Evolutionary conservation across 805 yeast species (phyloP).

Genomic region (Candida vartiovaarae): DNA sequence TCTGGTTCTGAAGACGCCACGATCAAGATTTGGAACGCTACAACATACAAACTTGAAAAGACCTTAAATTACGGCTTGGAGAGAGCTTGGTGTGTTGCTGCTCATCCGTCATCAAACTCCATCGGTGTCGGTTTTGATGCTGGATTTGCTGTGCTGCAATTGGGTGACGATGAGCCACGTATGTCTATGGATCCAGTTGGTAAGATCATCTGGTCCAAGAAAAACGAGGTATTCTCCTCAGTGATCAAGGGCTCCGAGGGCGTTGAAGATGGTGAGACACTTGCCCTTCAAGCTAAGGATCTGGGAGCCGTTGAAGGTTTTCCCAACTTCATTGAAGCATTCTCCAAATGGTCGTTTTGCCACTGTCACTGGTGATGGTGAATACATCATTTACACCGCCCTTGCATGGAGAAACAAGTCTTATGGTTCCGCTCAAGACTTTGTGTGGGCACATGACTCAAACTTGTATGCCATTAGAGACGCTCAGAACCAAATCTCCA

Average conservation of each 20-base stretch:
- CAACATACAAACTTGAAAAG: constrained; percentile 89
- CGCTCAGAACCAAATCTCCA: constrained; percentile 53
- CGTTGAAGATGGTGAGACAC: constrained; percentile 71
- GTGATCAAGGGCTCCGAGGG: constrained; percentile 67
- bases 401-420: constrained; percentile 97
- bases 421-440: constrained; percentile 84
- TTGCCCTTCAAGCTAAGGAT: constrained; percentile 78
- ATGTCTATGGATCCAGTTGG: constrained; percentile 91
- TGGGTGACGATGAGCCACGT: constrained; percentile 93
- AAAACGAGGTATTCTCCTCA: constrained; percentile 75
- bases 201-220: constrained; percentile 85
- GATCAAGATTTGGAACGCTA: constrained; percentile 89
- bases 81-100: constrained; percentile 92
- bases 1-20: constrained; percentile 98
- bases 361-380: constrained; percentile 97
- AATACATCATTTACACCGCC: constrained; percentile 91
- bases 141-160: constrained; percentile 79
- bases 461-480: constrained; percentile 81
- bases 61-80: constrained; percentile 87
- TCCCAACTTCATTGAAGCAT: constrained; percentile 80
- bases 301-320: constrained; percentile 90
- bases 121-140: constrained; percentile 93
- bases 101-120: constrained; percentile 63
- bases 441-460: constrained; percentile 93
- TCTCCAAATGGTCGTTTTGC: constrained; percentile 98